These are phyloP conservation scores for Schwanniomyces etchellsii DNA, from an alignment of 1,139 yeast genomes.

Conservation along the genomic window DNA sequence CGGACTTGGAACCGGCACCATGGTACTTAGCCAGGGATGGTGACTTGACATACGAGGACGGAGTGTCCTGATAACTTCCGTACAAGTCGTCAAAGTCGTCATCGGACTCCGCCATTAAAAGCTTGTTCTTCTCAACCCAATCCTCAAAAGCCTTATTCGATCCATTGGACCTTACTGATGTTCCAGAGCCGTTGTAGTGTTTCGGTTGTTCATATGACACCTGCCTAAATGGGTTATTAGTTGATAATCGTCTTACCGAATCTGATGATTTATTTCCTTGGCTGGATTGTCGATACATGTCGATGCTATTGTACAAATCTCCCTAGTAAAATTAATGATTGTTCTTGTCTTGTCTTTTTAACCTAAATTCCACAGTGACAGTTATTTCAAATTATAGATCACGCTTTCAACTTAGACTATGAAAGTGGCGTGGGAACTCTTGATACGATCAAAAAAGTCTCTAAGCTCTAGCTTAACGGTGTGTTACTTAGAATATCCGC, in stretches of 20 bases:
- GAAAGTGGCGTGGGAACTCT: no score
- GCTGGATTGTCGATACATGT: conserved; percentile 39
- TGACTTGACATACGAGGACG: not conserved
- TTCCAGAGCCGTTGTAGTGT: conserved; percentile 4
- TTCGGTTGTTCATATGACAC: conserved; percentile 2
- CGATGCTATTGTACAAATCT: no score
- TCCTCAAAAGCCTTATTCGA: conserved; percentile 29
- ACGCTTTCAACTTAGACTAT: no score
- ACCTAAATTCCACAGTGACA: no score
- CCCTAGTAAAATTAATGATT: no score
- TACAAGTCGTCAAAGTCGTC: conserved; percentile 32
- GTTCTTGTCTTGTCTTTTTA: no score
- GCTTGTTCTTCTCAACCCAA: conserved; percentile 48
- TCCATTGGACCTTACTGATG: conserved; percentile 5
- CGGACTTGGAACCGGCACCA: not conserved
- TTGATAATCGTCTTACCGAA: conserved; percentile 45
- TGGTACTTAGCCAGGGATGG: no score
- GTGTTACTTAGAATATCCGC: no score
- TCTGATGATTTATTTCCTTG: conserved; percentile 30
- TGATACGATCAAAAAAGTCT: no score
- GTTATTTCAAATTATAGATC: no score
- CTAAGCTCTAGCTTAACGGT: no score
- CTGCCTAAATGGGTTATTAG: conserved; percentile 55
- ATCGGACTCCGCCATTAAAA: conserved; percentile 35
- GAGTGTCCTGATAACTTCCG: not conserved